Evolutionary conservation across 495 filamentous ascomycete species (phyloP), one percentile per base, ranked within the genome.

Genomic region (Neurospora pannonica): DNA sequence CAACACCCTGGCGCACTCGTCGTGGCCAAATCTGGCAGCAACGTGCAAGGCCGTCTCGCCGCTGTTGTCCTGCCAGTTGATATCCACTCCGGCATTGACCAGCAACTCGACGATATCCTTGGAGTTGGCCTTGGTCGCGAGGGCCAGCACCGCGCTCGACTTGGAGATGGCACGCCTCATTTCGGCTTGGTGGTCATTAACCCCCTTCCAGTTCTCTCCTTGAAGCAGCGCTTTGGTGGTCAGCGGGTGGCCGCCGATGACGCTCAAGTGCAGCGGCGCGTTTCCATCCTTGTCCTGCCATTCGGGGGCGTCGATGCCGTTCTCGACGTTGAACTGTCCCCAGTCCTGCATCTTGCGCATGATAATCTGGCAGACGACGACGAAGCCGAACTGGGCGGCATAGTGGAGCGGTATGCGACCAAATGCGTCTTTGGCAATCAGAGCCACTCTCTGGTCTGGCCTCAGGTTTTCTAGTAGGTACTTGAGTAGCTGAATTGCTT

Each of bases 231-330:
- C 88, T 74, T 90, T 88, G 10, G 95, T 97, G 0, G 95, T 97
- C 71, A 93, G 85, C 10, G 93, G 89, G 80, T 99, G 95, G 28
- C 94, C 96, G 48, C 93, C 93, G 31, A 98, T 92, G 48, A 98
- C 95, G 76, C 92, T 93, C 43, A 99, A 87, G 84, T 98, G 96
- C 62, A 98, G 83, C 2, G 96, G 96, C 17, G 94, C 93, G 82
- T 92, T 92, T 15, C 96, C 96, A 78, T 99, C 97, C 67, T 89
- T 88, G 80, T 99, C 96, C 82, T 97, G 95, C 94, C 94, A 98
- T 48, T 88, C 82, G 0, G 89, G 84, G 2, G 92, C 91, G 80
- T 98, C 94, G 67, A 99, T 95, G 1, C 94, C 94, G 69, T 93
- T 86, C 36, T 89, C 89, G 37, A 94, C 89, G 78, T 96, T 89